Percentiles rank a stretch among this genome's conserved stretches.
These are phyloP conservation scores for Helotiales sp. DNA, from an alignment of 2,329 filamentous ascomycete genomes.

Conservation along the genomic window DNA sequence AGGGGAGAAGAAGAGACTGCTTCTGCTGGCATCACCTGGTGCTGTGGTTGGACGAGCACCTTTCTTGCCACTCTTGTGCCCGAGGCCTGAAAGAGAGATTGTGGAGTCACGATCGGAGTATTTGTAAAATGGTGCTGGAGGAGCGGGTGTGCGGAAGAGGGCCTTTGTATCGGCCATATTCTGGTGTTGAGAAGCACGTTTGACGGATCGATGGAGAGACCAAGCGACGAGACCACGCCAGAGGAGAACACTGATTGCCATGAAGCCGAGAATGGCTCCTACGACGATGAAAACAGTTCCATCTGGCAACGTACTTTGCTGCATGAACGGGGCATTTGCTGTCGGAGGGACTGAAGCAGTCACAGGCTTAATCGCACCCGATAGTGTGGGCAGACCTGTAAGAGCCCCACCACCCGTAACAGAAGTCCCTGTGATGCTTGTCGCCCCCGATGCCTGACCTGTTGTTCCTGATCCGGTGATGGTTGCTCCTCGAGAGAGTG, in stretches of 20 bases:
- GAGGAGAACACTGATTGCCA: constrained; percentile 79
- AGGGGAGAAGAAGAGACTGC: constrained; percentile 85
- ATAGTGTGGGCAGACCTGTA: constrained; percentile 55
- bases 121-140: constrained; percentile 67
- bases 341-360: constrained; percentile 81
- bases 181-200: constrained; percentile 79
- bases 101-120: constrained; percentile 59
- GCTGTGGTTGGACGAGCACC: constrained; percentile 46
- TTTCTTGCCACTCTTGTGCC: constrained; percentile 41
- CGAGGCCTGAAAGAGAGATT: constrained; percentile 38
- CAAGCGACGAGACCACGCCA: constrained; percentile 91
- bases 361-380: constrained; percentile 67
- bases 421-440: constrained; percentile 27
- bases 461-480: constrained; percentile 30
- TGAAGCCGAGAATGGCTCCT: constrained; percentile 82
- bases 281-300: constrained; percentile 97
- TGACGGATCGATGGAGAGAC: constrained; percentile 89
- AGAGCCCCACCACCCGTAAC: constrained; percentile 22
- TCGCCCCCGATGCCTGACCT: constrained; percentile 14
- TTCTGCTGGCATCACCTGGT: constrained; percentile 32
- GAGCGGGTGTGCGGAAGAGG: constrained; percentile 59
- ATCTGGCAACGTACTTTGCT: constrained; percentile 81
- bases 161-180: constrained; percentile 73
- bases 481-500: constrained; percentile 11
- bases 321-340: constrained; percentile 87